A percentile compares a stretch with the other conserved stretches of the same genome.
Conservation (phyloP, 306 rosid species). For the Hippophae rhamnoides region DNA sequence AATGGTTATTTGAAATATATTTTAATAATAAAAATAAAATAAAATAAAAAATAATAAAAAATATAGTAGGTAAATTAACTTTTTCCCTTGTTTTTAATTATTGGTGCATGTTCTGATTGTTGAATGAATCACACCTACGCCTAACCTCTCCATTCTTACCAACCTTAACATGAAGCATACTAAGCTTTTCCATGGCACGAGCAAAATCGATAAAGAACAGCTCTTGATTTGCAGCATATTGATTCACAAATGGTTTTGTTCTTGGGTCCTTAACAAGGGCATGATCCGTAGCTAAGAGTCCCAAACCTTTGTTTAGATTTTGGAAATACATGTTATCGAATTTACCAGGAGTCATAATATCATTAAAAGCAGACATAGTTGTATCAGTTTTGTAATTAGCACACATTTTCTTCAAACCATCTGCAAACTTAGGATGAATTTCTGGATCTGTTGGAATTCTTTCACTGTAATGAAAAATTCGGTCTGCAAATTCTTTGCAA, state of each 20-base stretch:
- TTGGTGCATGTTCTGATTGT: background rate
- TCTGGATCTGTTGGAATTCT: constrained; percentile 32
- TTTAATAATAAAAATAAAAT: no score
- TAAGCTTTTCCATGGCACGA: constrained; percentile 41
- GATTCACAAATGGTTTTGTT: constrained; percentile 29
- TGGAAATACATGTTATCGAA: constrained; percentile 42
- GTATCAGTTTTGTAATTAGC: constrained; percentile 25
- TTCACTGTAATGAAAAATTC: constrained; percentile 28
- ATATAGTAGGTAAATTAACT: no score
- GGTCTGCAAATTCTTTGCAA: constrained; percentile 38
- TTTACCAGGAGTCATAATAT: constrained; percentile 39
- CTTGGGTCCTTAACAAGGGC: constrained; percentile 28
- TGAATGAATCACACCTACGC: constrained; percentile 36
- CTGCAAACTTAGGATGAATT: constrained; percentile 32
- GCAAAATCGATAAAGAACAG: constrained; percentile 33
- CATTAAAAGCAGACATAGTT: constrained; percentile 41
- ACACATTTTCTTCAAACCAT: constrained; percentile 33
- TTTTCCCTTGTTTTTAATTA: background rate
- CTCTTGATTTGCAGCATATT: constrained; percentile 28
- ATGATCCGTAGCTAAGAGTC: constrained; percentile 29
- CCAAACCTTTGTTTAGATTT: constrained; percentile 38
- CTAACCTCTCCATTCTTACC: constrained; percentile 45
- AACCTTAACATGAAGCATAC: constrained; percentile 27
- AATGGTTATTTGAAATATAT: no score
- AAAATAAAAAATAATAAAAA: no score